Conservation (phyloP, 1,284 basidiomycete genomes). For the Pseudozyma thailandica region DNA sequence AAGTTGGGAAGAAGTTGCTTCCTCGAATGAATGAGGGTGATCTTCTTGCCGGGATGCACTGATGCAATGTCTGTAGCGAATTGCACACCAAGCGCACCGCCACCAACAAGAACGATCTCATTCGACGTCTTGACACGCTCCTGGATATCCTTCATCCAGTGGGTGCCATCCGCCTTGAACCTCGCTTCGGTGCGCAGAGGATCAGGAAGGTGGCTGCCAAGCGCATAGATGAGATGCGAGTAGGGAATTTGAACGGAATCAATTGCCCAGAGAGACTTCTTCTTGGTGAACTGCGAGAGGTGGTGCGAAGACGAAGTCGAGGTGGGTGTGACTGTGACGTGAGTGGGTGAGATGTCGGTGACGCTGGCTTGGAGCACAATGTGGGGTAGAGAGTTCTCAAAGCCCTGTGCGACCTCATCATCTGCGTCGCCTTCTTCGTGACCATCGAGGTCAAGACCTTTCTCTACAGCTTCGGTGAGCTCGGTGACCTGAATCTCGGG, state of each 20-base stretch:
- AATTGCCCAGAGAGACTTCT: constrained; percentile 63
- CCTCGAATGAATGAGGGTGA: constrained; percentile 64
- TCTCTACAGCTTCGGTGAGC: constrained; percentile 37
- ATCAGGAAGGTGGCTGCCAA: constrained; percentile 66
- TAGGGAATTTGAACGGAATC: constrained; percentile 64
- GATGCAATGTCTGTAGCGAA: constrained; percentile 64
- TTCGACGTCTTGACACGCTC: constrained; percentile 51
- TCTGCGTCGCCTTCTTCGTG: constrained; percentile 17
- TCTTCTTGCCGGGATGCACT: constrained; percentile 54
- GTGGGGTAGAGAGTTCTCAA: constrained; percentile 57
- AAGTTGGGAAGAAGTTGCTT: constrained; percentile 66
- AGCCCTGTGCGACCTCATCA: constrained; percentile 41
- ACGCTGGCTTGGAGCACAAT: constrained; percentile 62
- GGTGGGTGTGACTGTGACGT: constrained; percentile 57
- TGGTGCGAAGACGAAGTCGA: constrained; percentile 28
- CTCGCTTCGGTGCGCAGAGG: constrained; percentile 63
- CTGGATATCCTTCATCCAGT: constrained; percentile 62
- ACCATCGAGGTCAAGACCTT: constrained; percentile 40
- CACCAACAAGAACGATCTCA: constrained; percentile 65
- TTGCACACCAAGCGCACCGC: constrained; percentile 66
- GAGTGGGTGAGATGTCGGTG: constrained; percentile 56
- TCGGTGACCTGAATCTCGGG: constrained; percentile 51
- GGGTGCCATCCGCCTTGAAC: constrained; percentile 56
- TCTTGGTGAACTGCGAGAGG: constrained; percentile 33
- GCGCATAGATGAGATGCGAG: constrained; percentile 65